Conservation (phyloP, 2,329 filamentous ascomycete genomes). For the Clonostachys rosea region DNA sequence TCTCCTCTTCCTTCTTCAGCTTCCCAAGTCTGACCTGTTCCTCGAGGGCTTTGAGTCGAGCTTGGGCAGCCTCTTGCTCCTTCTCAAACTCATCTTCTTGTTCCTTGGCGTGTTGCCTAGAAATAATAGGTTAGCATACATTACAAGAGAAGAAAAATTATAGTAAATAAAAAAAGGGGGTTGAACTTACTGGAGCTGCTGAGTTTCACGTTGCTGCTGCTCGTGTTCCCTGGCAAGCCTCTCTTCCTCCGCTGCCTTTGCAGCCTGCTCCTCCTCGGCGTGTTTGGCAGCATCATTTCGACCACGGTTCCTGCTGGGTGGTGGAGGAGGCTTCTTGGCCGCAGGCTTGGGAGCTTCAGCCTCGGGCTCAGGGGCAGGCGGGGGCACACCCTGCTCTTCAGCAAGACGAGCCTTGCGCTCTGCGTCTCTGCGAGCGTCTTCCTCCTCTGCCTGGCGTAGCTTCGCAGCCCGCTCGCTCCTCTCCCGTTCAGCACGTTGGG, state of each 20-base stretch:
- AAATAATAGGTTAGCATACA: constrained; percentile 15
- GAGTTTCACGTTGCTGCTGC: constrained; percentile 68
- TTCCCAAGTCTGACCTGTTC: constrained; percentile 93
- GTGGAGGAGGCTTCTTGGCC: constrained; percentile 68
- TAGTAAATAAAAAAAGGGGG: background rate
- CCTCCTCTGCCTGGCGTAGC: constrained; percentile 84
- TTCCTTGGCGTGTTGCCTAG: constrained; percentile 65
- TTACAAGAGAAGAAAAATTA: constrained; percentile 7
- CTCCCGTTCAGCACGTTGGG: constrained; percentile 85
- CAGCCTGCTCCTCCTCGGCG: constrained; percentile 55
- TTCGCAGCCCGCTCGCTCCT: constrained; percentile 83
- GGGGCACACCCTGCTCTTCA: constrained; percentile 65
- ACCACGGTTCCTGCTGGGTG: constrained; percentile 68
- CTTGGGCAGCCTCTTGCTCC: constrained; percentile 76
- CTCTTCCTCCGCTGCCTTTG: constrained; percentile 61
- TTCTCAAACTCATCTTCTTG: constrained; percentile 78
- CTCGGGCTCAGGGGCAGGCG: constrained; percentile 42
- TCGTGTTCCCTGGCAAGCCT: constrained; percentile 68
- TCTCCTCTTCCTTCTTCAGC: constrained; percentile 94
- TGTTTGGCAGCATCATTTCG: constrained; percentile 41
- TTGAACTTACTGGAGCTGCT: constrained; percentile 74
- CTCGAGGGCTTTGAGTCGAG: constrained; percentile 82
- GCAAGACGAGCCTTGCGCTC: constrained; percentile 81
- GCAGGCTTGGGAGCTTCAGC: constrained; percentile 30
- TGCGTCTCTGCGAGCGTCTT: constrained; percentile 82